A percentile compares a stretch with the other conserved stretches of the same genome.
phyloP scores from a whole-genome alignment of 2,329 filamentous ascomycete species.

The Monilinia polystroma region DNA sequence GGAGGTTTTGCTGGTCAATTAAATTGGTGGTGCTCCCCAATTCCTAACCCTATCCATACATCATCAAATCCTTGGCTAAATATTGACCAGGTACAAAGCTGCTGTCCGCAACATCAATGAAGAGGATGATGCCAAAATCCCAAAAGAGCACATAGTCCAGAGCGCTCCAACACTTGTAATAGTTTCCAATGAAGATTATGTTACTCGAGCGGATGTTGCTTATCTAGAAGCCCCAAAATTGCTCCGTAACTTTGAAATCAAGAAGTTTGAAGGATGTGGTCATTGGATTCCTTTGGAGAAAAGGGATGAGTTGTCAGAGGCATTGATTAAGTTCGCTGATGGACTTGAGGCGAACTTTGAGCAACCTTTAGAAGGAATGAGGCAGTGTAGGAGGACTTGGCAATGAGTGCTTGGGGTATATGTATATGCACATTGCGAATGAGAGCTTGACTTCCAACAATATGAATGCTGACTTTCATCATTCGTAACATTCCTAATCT shows the following conservation, averaged over 20 bases:
- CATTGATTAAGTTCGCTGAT: slow-evolving; percentile 25
- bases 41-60: background rate
- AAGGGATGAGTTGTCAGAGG: slow-evolving; percentile 28
- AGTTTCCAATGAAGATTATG: slow-evolving; percentile 23
- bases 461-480: too few species aligned
- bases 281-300: slow-evolving; percentile 30
- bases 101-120: slow-evolving; percentile 23
- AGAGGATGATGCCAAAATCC: slow-evolving; percentile 27
- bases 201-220: slow-evolving; percentile 26
- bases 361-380: background rate
- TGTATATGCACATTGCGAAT: too few species aligned
- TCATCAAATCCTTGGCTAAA: slow-evolving; percentile 16
- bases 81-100: slow-evolving; percentile 23
- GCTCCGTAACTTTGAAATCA: slow-evolving; percentile 16
- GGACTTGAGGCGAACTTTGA: background rate
- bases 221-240: background rate
- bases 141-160: slow-evolving; percentile 25
- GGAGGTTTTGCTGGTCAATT: slow-evolving; percentile 17
- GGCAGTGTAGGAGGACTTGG: too few species aligned
- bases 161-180: slow-evolving; percentile 23
- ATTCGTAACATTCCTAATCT: background rate
- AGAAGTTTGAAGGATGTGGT: slow-evolving; percentile 26
- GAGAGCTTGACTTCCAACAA: too few species aligned
- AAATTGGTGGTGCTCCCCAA: slow-evolving; percentile 21
- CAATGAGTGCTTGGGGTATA: too few species aligned